Evolutionary conservation across 768 basidiomycete species (phyloP).

Genomic region (Russula sp.): DNA sequence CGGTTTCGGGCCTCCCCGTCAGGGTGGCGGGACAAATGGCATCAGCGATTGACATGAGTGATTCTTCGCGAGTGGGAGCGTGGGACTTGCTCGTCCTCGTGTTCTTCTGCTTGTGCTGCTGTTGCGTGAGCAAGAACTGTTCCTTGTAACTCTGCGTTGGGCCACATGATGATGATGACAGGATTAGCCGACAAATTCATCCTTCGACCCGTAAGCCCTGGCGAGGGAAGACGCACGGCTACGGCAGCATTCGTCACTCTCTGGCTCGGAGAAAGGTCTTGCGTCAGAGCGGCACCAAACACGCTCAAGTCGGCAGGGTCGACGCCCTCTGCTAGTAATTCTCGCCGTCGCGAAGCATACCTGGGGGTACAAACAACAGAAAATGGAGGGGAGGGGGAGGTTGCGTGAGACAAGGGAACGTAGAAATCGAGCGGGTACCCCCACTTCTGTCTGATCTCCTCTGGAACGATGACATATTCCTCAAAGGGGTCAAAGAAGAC

Average conservation of each 20-base stretch:
- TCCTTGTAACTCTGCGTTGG: conserved; percentile 3
- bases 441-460: conserved; percentile 9
- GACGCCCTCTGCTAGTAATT: not conserved
- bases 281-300: not conserved
- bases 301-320: conserved; percentile 1
- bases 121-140: not conserved
- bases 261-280: not conserved
- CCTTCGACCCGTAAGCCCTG: not conserved
- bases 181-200: not conserved
- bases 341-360: not conserved
- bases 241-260: conserved; percentile 6
- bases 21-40: not conserved
- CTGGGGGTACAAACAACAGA: not conserved
- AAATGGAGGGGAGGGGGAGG: too few species aligned
- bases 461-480: conserved; percentile 5
- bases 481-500: conserved; percentile 10
- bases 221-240: not conserved
- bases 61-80: not conserved
- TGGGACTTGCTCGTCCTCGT: not conserved
- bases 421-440: not conserved
- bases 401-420: not conserved
- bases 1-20: not conserved
- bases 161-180: too few species aligned
- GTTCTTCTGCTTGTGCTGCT: not conserved
- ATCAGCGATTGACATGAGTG: conserved; percentile 9